Evolutionary conservation across 805 yeast genomes (phyloP).

Genomic region (Ogataea trehalophila): DNA sequence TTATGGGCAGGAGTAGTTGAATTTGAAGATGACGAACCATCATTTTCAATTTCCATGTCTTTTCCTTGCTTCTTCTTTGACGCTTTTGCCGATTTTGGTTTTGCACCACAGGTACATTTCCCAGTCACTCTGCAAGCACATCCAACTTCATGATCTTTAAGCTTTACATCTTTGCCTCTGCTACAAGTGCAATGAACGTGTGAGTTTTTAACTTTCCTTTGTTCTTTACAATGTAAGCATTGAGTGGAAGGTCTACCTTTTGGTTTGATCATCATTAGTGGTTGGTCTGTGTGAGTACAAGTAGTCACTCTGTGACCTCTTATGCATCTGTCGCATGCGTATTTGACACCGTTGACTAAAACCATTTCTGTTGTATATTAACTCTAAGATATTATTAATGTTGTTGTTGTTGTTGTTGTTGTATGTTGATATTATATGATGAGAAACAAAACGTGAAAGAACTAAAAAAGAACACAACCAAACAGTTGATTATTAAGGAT

Average conservation of each 20-base stretch:
- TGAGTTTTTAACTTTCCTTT: constrained; percentile 59
- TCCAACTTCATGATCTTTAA: constrained; percentile 20
- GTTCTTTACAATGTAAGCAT: constrained; percentile 79
- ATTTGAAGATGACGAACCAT: not conserved
- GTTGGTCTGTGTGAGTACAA: constrained; percentile 88
- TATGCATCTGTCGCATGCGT: constrained; percentile 93
- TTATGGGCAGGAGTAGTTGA: not conserved
- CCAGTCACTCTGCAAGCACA: constrained; percentile 32
- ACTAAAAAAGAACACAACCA: not conserved
- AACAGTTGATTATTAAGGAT: no score
- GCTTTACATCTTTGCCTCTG: constrained; percentile 31
- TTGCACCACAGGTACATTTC: constrained; percentile 29
- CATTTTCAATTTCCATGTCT: not conserved
- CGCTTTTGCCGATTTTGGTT: constrained; percentile 19
- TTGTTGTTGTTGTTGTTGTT: no score
- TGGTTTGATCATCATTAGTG: constrained; percentile 88
- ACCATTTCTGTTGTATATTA: constrained; percentile 50
- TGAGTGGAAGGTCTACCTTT: constrained; percentile 96
- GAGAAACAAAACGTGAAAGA: no score
- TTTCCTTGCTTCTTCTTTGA: constrained; percentile 14
- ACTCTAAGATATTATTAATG: no score
- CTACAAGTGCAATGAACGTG: constrained; percentile 73
- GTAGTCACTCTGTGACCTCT: constrained; percentile 95
- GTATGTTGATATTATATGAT: no score
- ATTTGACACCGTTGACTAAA: constrained; percentile 84